These are phyloP conservation scores for Cyclotella atomus DNA, from an alignment of 108 stramenopile genomes.

Conservation along the genomic window DNA sequence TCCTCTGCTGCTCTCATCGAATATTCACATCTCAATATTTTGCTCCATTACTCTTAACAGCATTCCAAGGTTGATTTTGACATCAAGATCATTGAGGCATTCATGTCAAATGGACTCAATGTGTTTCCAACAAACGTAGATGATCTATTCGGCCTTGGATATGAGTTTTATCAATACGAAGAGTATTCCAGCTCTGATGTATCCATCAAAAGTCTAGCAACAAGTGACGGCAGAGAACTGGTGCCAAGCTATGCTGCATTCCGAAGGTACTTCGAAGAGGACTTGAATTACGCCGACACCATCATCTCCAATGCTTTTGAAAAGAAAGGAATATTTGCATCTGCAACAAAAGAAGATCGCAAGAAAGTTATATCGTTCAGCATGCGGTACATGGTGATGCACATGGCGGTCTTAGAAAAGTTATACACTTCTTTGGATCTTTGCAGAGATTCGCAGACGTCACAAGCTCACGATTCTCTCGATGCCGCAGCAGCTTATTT, in stretches of 20 bases:
- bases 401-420: constrained; percentile 68
- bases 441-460: constrained; percentile 44
- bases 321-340: constrained; percentile 23
- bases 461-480: constrained; percentile 38
- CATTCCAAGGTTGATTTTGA: constrained; percentile 44
- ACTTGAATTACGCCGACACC: constrained; percentile 69
- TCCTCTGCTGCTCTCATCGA: too few relatives aligned
- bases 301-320: constrained; percentile 55
- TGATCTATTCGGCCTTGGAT: constrained; percentile 45
- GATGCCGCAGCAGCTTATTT: constrained; percentile 76
- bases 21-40: not conserved
- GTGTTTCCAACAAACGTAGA: constrained; percentile 31
- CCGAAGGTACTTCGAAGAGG: constrained; percentile 56
- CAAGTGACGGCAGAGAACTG: constrained; percentile 54
- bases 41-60: too few relatives aligned
- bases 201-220: constrained; percentile 56
- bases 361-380: constrained; percentile 53
- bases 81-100: constrained; percentile 37
- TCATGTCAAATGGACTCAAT: constrained; percentile 37
- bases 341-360: constrained; percentile 59
- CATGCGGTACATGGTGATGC: constrained; percentile 66
- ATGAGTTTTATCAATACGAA: constrained; percentile 70
- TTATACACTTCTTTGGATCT: constrained; percentile 60
- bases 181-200: constrained; percentile 43
- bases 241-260: constrained; percentile 74